Percentiles rank a stretch among this genome's conserved stretches.
Evolutionary conservation across 164 flowering plant genomes (phyloP).

Genomic region (Aristolochia contorta): DNA sequence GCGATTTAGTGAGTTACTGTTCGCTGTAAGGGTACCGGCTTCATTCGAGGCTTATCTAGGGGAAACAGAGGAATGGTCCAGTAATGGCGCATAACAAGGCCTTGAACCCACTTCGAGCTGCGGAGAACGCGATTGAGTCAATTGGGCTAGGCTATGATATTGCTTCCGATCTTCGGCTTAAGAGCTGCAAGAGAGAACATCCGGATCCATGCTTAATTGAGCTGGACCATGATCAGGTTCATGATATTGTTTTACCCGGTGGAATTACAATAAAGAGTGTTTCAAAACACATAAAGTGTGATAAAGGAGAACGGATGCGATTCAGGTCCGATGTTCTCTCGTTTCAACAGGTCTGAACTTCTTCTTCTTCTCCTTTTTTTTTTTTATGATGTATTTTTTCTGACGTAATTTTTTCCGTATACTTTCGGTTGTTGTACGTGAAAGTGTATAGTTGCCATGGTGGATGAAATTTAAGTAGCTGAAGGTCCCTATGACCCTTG

Average conservation of each 20-base stretch:
- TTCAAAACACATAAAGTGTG: slow-evolving; percentile 73
- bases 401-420: neutral
- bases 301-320: slow-evolving; percentile 88
- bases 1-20: too few species aligned
- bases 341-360: slow-evolving; percentile 64
- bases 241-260: slow-evolving; percentile 66
- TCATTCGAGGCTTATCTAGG: too few species aligned
- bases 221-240: slow-evolving; percentile 45
- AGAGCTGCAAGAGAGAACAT: slow-evolving; percentile 55
- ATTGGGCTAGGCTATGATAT: slow-evolving; percentile 86
- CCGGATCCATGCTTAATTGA: slow-evolving; percentile 53
- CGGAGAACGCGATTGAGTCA: slow-evolving; percentile 61
- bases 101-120: slow-evolving; percentile 36
- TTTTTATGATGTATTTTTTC: neutral
- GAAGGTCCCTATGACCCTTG: too few species aligned
- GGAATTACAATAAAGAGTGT: slow-evolving; percentile 56
- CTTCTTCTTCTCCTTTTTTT: too few species aligned
- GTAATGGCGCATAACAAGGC: slow-evolving; percentile 40
- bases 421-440: too few species aligned
- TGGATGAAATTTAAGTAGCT: too few species aligned
- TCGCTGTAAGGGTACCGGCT: too few species aligned
- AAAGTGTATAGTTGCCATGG: too few species aligned
- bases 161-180: slow-evolving; percentile 62
- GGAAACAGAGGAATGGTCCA: slow-evolving; percentile 15
- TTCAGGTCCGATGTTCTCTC: slow-evolving; percentile 82